Evolutionary conservation across 2,329 filamentous ascomycete species (phyloP).

Genomic region (Cordyceps tenuipes): DNA sequence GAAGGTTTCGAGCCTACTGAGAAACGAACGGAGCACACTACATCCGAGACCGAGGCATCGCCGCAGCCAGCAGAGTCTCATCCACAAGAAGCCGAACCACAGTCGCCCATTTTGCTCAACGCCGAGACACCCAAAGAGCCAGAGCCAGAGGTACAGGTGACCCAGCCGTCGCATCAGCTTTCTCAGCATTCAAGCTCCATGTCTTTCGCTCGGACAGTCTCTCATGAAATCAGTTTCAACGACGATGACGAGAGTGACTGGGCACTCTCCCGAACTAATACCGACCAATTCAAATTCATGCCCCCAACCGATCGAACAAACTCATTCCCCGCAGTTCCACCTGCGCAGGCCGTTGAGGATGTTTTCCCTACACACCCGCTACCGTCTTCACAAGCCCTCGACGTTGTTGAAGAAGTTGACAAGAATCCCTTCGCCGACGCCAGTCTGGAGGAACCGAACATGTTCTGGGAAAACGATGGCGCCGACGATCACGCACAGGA

Average conservation of each 20-base stretch:
- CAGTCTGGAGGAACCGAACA: slow-evolving; percentile 20
- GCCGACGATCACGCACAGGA: background rate
- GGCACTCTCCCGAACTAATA: slow-evolving; percentile 41
- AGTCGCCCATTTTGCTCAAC: background rate
- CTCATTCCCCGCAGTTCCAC: slow-evolving; percentile 52
- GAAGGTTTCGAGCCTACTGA: background rate
- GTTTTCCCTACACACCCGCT: slow-evolving; percentile 30
- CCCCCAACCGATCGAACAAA: slow-evolving; percentile 49
- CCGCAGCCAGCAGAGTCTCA: background rate
- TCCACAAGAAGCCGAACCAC: background rate
- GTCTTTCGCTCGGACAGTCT: slow-evolving; percentile 57
- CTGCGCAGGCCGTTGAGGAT: slow-evolving; percentile 23
- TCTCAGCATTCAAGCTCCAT: slow-evolving; percentile 51
- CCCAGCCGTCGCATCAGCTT: background rate
- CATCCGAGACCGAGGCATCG: background rate
- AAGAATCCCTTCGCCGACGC: slow-evolving; percentile 36
- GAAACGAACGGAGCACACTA: background rate
- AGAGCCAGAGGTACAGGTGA: background rate
- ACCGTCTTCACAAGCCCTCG: slow-evolving; percentile 42
- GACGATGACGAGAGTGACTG: slow-evolving; percentile 55
- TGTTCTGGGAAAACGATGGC: slow-evolving; percentile 10
- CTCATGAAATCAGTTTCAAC: slow-evolving; percentile 52
- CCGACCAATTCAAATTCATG: slow-evolving; percentile 54
- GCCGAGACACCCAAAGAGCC: background rate
- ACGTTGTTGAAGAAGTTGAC: slow-evolving; percentile 46